Base-by-base conservation (phyloP, 2,329 filamentous ascomycete species). In the Ophiostoma populinum region DNA sequence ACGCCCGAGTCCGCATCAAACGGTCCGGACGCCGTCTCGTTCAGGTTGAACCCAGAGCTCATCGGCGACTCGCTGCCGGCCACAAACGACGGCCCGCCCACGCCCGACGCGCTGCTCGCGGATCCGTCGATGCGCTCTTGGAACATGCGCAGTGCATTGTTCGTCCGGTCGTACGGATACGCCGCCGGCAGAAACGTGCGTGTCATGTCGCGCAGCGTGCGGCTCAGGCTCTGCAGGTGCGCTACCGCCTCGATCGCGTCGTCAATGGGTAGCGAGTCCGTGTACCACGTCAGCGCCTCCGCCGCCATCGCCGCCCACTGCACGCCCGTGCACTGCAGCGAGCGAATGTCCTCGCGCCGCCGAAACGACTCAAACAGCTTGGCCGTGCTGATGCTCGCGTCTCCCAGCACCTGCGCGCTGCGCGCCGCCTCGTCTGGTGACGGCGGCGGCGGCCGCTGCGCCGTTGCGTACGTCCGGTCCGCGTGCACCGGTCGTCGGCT, bases 231-330 rank as follows among this genome's bases (percentile, higher is more conserved):
- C 20, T 36, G 36, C 25, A 41, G 20, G 19, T 41, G 36, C 6
- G 39, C 36, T 3, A 38, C 29, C 12, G 39, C 27, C 22, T 38
- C 36, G 8, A 38, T 26, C 13, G 36, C 36, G n/a, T 30, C 36
- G 22, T 41, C 39, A 12, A 37, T 34, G 10, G 36, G 36, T 29
- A 41, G 39, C 29, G 36, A 34, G 26, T 37, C 32, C 11, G 39
- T 33, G 33, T 36, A 34, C 33, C 30, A 32, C 18, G 34, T 25
- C 19, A 41, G 39, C 15, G 36, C 36, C 24, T 36, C 35, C 2
- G 36, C 26, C 7, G 36, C 39, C 21, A 41, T 41, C 20, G 32
- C 19, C 6, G 39, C 39, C 35, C 36, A 41, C 30, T 41, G 39
- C 19, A 41, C 36, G 21, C 39, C 39, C 6, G 35, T 41, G 25